Evolutionary conservation across 2,329 filamentous ascomycete species (phyloP).

Genomic region (Colletotrichum kahawae): DNA sequence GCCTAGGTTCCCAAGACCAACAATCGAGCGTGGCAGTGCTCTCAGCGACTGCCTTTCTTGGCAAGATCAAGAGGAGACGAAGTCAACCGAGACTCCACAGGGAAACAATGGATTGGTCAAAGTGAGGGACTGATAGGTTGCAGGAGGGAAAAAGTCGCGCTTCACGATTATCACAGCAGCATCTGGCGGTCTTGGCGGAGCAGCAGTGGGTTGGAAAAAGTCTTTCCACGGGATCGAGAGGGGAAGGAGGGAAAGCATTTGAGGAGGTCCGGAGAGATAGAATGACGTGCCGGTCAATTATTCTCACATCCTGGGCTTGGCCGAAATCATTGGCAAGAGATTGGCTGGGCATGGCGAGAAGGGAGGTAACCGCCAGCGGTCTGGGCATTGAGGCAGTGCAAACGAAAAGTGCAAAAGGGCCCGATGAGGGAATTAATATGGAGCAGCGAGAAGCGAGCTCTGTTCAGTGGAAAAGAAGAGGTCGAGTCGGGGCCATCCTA

Average conservation of each 20-base stretch:
- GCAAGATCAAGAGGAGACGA: slow-evolving; percentile 16
- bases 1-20: neutral
- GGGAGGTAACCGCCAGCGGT: slow-evolving; percentile 13
- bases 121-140: slow-evolving; percentile 1
- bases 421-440: slow-evolving; percentile 19
- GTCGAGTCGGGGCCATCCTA: slow-evolving; percentile 14
- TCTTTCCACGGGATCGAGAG: slow-evolving; percentile 7
- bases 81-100: slow-evolving; percentile 14
- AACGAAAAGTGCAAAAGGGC: slow-evolving; percentile 14
- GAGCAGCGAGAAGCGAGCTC: slow-evolving; percentile 14
- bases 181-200: slow-evolving; percentile 9
- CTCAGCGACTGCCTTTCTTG: slow-evolving; percentile 21
- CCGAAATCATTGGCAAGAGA: slow-evolving; percentile 11
- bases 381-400: slow-evolving; percentile 23
- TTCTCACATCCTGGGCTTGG: slow-evolving; percentile 8
- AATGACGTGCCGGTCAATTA: slow-evolving; percentile 10
- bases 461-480: neutral
- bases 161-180: slow-evolving; percentile 8
- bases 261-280: neutral
- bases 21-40: slow-evolving; percentile 17
- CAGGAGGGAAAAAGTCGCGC: slow-evolving; percentile 7
- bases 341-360: slow-evolving; percentile 8
- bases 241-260: slow-evolving; percentile 13
- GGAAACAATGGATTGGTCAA: neutral
- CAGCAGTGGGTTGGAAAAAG: neutral